Percentiles rank a stretch among this genome's conserved stretches.
phyloP scores from a whole-genome alignment of 805 yeast genomes.

The Ogataea kodamae region DNA sequence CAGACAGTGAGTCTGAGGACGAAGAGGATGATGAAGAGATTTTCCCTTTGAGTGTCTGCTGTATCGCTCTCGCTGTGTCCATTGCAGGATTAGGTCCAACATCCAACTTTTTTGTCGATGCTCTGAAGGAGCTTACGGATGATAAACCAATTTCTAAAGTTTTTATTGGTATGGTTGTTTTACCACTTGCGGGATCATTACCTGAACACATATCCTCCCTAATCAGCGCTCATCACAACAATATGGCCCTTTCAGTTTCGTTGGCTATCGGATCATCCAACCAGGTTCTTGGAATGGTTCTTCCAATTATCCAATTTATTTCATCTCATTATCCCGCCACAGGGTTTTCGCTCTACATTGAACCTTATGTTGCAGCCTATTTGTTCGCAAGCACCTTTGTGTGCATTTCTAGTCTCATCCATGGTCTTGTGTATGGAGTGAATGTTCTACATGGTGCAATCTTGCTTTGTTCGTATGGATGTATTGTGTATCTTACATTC shows the following conservation, averaged over 20 bases:
- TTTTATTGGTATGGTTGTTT: slow-evolving; percentile 17
- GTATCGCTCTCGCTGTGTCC: slow-evolving; percentile 11
- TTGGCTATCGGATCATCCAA: slow-evolving; percentile 16
- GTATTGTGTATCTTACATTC: slow-evolving; percentile 16
- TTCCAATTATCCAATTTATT: slow-evolving; percentile 18
- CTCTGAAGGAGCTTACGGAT: slow-evolving; percentile 15
- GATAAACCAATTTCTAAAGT: slow-evolving; percentile 18
- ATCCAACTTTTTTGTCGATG: slow-evolving; percentile 16
- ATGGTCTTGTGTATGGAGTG: slow-evolving; percentile 14
- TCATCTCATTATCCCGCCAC: slow-evolving; percentile 17
- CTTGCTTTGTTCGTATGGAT: slow-evolving; percentile 11
- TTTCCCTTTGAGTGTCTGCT: slow-evolving; percentile 14
- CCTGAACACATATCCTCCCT: slow-evolving; percentile 17
- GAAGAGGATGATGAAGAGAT: slow-evolving; percentile 10
- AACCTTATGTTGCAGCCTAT: slow-evolving; percentile 18
- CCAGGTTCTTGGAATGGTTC: slow-evolving; percentile 19
- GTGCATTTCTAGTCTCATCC: slow-evolving; percentile 9
- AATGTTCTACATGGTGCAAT: slow-evolving; percentile 14
- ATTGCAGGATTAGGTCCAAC: slow-evolving; percentile 18
- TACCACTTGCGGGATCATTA: slow-evolving; percentile 17
- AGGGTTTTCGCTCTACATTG: slow-evolving; percentile 16
- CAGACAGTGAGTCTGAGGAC: slow-evolving; percentile 10
- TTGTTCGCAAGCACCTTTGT: slow-evolving; percentile 13
- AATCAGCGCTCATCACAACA: slow-evolving; percentile 17
- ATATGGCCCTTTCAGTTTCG: slow-evolving; percentile 18